Evolutionary conservation across 208 protist genomes (phyloP), one percentile per base, ranked within the genome.

Genomic region (Acanthamoeba triangularis): DNA sequence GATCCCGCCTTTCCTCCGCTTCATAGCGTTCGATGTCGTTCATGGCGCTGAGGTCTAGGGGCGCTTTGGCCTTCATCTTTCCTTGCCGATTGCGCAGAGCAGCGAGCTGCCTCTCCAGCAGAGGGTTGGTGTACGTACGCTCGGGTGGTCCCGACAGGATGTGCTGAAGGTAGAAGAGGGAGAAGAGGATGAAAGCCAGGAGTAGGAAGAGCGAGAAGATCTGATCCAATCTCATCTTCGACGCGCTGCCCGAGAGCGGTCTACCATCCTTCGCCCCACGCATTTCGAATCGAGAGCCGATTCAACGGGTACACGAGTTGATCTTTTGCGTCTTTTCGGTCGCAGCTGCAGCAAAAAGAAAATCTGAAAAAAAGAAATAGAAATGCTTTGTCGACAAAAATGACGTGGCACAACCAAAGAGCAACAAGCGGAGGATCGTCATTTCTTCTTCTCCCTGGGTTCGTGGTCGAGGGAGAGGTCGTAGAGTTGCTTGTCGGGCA

Each of bases 401-500:
- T 72, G 13, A 37, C 61, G 11, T 56, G 59, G 59, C 16, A 1
- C 6, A 41, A 13, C 41, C 6, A 25, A 76, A 44, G 7, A 76
- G 30, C 13, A 23, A 0, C 2, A 0, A 76, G 13, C 33, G 44
- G 2, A 3, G 7, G 41, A 0, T 18, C 37, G 20, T 54, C 20
- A 41, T 30, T 94, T 94, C 49, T 84, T 94, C 72, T 87, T 94
- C 52, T 85, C 91, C 28, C 91, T 78, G 25, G 93, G 93, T 56
- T 95, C 93, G 56, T 74, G 93, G 44, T 90, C 47, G 28, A 95
- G 93, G 2, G 74, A 90, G 30, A 95, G 52, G 23, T 95, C 93
- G 76, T 95, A 95, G 41, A 95, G 76, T 37, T 95, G 93, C 41
- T 95, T 90, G 52, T 95, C 93, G 52, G 25, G 25, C 37, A 94